Evolutionary conservation across 768 basidiomycete genomes (phyloP), one percentile per base, ranked within the genome.

Genomic region (Termitomyces sp.): DNA sequence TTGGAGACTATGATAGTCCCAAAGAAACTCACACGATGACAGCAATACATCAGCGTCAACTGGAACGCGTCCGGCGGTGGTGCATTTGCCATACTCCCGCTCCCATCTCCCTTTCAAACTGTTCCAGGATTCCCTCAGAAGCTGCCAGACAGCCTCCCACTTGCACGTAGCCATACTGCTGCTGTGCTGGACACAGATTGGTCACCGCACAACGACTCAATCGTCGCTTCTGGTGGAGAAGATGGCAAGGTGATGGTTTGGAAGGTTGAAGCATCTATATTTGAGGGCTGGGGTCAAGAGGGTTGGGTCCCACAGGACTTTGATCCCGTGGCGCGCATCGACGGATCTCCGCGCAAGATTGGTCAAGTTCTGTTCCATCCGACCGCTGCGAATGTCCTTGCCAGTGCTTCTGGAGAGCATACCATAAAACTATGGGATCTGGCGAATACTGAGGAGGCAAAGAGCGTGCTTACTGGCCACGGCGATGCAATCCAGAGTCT

Each of bases 341-440:
- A 86, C 64, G 91, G 78, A 12, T 89, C 87, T 8, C 79, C 87
- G 1, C 85, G 94, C 59, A 97, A 98, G 75, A 84, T 96, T 58
- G 96, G 96, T 0, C 96, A 98, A 66, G 89, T 97, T 42, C 73
- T 90, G 31, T 99, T 92, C 80, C 93, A 98, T 69, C 94, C 96
- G 1, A 91, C 91, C 2, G 94, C 97, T 0, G 70, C 83, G 30
- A 87, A 92, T 63, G 86, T 98, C 17, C 78, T 99, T 38, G 92
- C 94, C 4, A 86, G 82, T 52, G 86, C 79, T 1, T 78, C 77
- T 15, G 92, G 91, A 46, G 96, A 99, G 60, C 86, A 97, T 67
- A 80, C 84, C 45, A 84, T 97, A 59, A 91, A 90, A 68, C 74
- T 99, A 1, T 98, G 93, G 91, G 96, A 98, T 73, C 78, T 98